Base-by-base conservation (phyloP, 176 grass and related monocot species). In the Tillandsia fasciculata region DNA sequence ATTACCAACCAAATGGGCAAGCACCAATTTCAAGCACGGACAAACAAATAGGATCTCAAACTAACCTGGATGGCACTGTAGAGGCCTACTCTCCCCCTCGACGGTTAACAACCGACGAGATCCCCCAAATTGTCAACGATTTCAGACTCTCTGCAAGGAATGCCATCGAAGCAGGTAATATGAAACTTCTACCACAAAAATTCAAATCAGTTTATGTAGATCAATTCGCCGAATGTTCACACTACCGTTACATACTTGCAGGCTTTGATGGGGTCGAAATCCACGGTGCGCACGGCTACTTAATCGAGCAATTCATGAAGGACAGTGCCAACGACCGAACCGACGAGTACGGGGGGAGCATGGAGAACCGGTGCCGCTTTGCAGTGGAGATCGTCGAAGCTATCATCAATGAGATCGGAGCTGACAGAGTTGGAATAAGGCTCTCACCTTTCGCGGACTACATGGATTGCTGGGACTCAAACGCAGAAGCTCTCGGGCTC, bases 401-500 rank as follows among this genome's bases (percentile, higher is more conserved):
- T 0, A 24, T 72, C 33, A 5, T 42, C 33, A 7, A 42, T 7
- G 33, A 42, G 33, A 42, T 42, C 4, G 33, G 33, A 5, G 49
- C 18, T 2, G 49, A 42, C 14, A 22, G 67, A 52, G 67, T 72
- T 3, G 69, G 69, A 27, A 56, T 72, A 1, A 3, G 69, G 1
- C 69, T 72, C 70, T 72, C 70, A 8, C 70, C 70, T 26, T 83
- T 77, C 53, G 9, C 73, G 1, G 54, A 88, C 50, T 70, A 71
- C 64, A 73, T 70, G 69, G 71, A 79, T 18, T 83, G 80, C 58
- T 56, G 71, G 12, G 80, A 90, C 76, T 86, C 87, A 0, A 28
- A 87, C 15, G 80, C 85, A 9, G 72, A 74, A 58, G 29, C 54
- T 0, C 73, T 87, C 1, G 81, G 66, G 2, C 29, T 78, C 23